Evolutionary conservation across 805 yeast species (phyloP).

Genomic region (Komagataella ulmi): DNA sequence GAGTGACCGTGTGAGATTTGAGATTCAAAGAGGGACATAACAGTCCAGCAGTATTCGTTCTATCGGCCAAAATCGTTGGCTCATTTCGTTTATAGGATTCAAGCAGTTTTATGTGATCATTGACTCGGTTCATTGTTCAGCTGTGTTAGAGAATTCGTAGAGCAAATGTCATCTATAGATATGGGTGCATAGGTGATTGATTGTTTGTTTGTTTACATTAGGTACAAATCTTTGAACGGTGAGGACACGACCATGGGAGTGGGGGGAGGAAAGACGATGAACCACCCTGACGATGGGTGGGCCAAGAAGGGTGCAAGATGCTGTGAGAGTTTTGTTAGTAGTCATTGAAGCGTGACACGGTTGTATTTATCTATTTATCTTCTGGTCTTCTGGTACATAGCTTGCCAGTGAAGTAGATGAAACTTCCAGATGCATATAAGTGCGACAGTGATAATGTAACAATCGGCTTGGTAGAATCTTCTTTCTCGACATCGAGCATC

Average conservation of each 20-base stretch:
- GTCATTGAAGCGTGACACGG: not conserved
- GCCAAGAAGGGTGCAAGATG: not conserved
- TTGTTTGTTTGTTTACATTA: not conserved
- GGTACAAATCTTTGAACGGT: not conserved
- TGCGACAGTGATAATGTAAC: no score
- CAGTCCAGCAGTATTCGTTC: not conserved
- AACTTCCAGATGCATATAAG: no score
- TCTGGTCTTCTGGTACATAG: no score
- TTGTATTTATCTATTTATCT: no score
- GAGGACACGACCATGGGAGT: not conserved
- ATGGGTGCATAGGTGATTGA: not conserved
- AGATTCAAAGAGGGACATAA: not conserved
- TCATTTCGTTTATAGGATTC: not conserved
- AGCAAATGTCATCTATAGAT: not conserved
- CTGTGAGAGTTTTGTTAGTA: not conserved
- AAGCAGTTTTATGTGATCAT: not conserved
- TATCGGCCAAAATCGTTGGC: not conserved
- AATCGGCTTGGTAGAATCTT: no score
- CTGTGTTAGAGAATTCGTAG: not conserved
- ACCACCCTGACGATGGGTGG: no score
- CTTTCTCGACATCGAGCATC: no score
- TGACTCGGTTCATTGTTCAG: not conserved
- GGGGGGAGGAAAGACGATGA: not conserved
- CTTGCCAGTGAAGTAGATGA: no score
- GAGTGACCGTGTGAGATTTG: not conserved